Evolutionary conservation across 352 stramenopile species (phyloP), one percentile per base, ranked within the genome.

Genomic region (Phytophthora macrochlamydospora): DNA sequence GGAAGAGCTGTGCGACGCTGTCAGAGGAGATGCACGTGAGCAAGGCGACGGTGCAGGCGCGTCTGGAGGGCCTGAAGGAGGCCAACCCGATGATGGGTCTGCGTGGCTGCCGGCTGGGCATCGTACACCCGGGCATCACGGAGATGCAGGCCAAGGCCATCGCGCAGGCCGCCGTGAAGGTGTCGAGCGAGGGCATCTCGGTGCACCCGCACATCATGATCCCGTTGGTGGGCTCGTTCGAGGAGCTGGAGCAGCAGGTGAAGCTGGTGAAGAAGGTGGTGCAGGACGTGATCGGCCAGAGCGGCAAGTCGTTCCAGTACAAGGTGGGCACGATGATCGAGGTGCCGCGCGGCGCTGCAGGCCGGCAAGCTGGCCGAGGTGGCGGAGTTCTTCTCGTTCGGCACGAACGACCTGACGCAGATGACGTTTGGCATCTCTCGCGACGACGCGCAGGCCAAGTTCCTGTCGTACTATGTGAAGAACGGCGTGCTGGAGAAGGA

Each of bases 21-120:
- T 32, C 52, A 3, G 13, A 56, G 51, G 64, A 67, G 46, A 56
- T 71, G 51, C 14, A 55, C 18, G 64, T 63, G 57, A 63, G 45
- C 45, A 49, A 67, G 58, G 48, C 46, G 51, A 62, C 46, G 51
- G 58, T 71, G 56, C 37, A 63, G 58, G 40, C 64, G 38, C 64
- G 58, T 3, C 52, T 72, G 45, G 58, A 43, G 38, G 35, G 51
- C 33, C 51, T 67, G 58, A 67, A 72, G 64, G 58, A 72, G 64
- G 58, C 64, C 35, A 72, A 72, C 64, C 64, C 64, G 57, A 71
- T 71, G 64, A 71, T 71, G 52, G 58, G 64, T 67, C 58, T 72
- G 46, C 58, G 64, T 56, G 64, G 62, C 42, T 70, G 56, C 44
- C 50, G 45, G 31, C 1, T 35, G 45, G 45, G 18, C 24, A 44